These are phyloP conservation scores for Calocybe cyanea DNA, from an alignment of 768 basidiomycete genomes.

Conservation along the genomic window DNA sequence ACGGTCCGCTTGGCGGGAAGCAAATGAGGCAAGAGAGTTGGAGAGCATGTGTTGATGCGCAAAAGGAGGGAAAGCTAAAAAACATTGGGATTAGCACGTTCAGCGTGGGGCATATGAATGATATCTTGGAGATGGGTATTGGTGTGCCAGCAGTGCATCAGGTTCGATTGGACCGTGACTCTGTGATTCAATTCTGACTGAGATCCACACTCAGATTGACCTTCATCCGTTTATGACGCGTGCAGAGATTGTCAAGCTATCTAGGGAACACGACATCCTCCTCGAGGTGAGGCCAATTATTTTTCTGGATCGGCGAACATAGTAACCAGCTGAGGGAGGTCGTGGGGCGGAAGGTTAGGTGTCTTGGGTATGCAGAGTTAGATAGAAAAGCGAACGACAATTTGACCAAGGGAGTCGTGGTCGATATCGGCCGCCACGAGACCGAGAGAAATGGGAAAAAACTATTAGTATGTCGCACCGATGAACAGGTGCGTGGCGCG, in stretches of 20 bases:
- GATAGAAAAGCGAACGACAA: constrained; percentile 43
- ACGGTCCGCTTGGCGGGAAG: constrained; percentile 62
- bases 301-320: constrained; percentile 87
- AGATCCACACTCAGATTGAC: constrained; percentile 48
- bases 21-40: constrained; percentile 57
- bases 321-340: constrained; percentile 57
- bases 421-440: constrained; percentile 46
- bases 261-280: constrained; percentile 51
- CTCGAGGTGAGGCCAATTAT: constrained; percentile 58
- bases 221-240: constrained; percentile 71
- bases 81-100: constrained; percentile 66
- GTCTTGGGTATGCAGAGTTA: constrained; percentile 58
- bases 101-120: constrained; percentile 58
- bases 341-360: constrained; percentile 48
- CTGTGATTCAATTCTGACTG: too few species aligned
- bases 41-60: constrained; percentile 61
- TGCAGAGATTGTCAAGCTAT: constrained; percentile 56
- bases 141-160: constrained; percentile 61
- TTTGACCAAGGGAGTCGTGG: constrained; percentile 40
- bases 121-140: constrained; percentile 38
- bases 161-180: too few species aligned
- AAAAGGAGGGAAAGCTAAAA: constrained; percentile 53
- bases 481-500: constrained; percentile 69
- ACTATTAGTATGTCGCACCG: constrained; percentile 61
- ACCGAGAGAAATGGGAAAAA: constrained; percentile 22